These are phyloP conservation scores for Kluyveromyces sp. DNA, from an alignment of 1,139 yeast genomes.

Conservation along the genomic window DNA sequence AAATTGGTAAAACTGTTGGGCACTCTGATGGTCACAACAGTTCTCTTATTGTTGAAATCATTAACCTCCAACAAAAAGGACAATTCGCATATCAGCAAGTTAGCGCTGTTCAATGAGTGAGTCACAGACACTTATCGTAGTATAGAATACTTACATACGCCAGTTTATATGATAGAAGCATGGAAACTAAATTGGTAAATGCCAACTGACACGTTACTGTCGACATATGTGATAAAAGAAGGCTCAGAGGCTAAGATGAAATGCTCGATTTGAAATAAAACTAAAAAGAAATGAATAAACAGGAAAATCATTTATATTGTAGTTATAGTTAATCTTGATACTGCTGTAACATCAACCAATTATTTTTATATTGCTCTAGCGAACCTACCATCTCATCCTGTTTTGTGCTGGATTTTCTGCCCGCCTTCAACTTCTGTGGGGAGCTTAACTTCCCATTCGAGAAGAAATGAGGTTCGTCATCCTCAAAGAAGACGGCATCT, in stretches of 20 bases:
- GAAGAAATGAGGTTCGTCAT: slow-evolving; percentile 23
- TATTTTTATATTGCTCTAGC: slow-evolving; percentile 32
- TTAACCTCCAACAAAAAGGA: neutral
- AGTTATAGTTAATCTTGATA: slow-evolving; percentile 21
- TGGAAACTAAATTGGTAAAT: neutral
- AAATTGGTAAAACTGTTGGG: slow-evolving; percentile 5
- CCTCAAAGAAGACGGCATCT: slow-evolving; percentile 31
- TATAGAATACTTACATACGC: neutral
- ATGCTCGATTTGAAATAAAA: neutral
- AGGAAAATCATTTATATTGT: neutral
- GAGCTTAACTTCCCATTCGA: slow-evolving; percentile 13
- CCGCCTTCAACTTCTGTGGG: slow-evolving; percentile 13
- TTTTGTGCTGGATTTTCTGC: slow-evolving; percentile 26
- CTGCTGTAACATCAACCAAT: slow-evolving; percentile 31
- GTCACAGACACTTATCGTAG: neutral
- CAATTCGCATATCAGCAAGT: neutral
- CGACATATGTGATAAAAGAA: too few relatives aligned
- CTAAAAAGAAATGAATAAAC: neutral
- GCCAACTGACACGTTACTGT: too few relatives aligned
- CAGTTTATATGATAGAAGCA: neutral
- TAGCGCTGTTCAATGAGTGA: neutral
- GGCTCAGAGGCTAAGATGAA: neutral
- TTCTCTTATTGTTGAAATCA: neutral
- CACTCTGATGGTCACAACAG: neutral
- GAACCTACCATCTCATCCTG: slow-evolving; percentile 32